These are phyloP conservation scores for Tremellales sp. DNA, from an alignment of 1,284 basidiomycete genomes.

Conservation along the genomic window DNA sequence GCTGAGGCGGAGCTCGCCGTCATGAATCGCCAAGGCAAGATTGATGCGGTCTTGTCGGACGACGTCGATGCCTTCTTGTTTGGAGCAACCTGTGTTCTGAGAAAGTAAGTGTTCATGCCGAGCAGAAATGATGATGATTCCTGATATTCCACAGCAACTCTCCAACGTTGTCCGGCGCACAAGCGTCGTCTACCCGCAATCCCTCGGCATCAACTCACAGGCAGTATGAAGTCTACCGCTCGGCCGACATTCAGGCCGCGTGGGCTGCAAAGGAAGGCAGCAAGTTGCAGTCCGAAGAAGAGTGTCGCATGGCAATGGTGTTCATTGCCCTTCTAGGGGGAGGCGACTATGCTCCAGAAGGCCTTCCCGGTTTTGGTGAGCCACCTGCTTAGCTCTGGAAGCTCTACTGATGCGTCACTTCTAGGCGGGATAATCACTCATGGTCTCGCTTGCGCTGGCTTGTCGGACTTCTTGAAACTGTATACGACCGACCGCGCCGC, in stretches of 20 bases:
- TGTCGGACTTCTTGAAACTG: constrained; percentile 57
- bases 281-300: constrained; percentile 38
- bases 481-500: constrained; percentile 49
- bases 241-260: constrained; percentile 51
- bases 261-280: constrained; percentile 26
- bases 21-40: constrained; percentile 70
- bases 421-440: constrained; percentile 46
- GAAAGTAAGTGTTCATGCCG: constrained; percentile 56
- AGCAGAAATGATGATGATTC: not conserved
- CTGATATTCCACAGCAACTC: constrained; percentile 62
- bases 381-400: not conserved
- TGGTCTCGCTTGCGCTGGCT: constrained; percentile 51
- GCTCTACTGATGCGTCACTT: constrained; percentile 7
- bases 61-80: constrained; percentile 92
- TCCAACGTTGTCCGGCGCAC: constrained; percentile 61
- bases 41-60: constrained; percentile 88
- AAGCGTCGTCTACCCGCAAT: constrained; percentile 19
- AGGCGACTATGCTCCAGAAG: constrained; percentile 77
- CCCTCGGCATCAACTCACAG: constrained; percentile 62
- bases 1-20: constrained; percentile 94
- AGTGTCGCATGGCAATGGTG: constrained; percentile 69
- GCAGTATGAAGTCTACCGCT: constrained; percentile 64
- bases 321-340: constrained; percentile 81
- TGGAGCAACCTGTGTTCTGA: constrained; percentile 73
- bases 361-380: constrained; percentile 38